A percentile compares a stretch with the other conserved stretches of the same genome.
Conservation (phyloP, 495 filamentous ascomycete species). For the Haplographium delicatum region DNA sequence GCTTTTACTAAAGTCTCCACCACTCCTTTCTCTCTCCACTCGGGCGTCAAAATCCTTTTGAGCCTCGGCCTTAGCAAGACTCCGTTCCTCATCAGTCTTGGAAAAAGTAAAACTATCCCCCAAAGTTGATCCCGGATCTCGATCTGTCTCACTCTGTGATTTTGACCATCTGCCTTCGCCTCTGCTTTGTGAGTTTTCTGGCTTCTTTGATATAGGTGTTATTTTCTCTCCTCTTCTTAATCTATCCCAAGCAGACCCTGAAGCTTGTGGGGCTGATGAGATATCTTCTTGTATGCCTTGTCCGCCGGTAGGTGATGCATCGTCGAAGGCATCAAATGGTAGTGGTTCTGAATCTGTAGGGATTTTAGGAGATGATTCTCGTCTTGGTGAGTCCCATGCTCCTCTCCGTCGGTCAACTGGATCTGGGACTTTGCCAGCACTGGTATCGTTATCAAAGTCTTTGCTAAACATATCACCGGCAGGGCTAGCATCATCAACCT, state of each 20-base stretch:
- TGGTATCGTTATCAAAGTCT: background rate
- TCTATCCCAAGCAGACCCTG: slow-evolving; percentile 23
- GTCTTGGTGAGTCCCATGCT: background rate
- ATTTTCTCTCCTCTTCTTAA: slow-evolving; percentile 14
- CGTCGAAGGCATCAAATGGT: slow-evolving; percentile 18
- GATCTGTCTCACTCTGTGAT: slow-evolving; percentile 3
- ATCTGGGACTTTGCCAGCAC: too few relatives aligned
- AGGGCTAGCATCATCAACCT: slow-evolving; percentile 26
- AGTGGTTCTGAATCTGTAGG: background rate
- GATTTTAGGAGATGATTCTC: background rate
- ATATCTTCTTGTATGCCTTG: slow-evolving; percentile 16
- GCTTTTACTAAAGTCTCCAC: slow-evolving; percentile 23
- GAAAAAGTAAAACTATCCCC: slow-evolving; percentile 36
- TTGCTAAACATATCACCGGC: slow-evolving; percentile 17
- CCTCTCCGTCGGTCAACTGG: background rate
- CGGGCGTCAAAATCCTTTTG: slow-evolving; percentile 48
- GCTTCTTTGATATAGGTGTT: background rate
- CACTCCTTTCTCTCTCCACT: slow-evolving; percentile 42
- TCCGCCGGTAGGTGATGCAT: slow-evolving; percentile 25
- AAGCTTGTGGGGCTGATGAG: background rate
- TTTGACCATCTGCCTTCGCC: slow-evolving; percentile 15
- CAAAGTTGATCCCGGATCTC: background rate
- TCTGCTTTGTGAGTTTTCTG: slow-evolving; percentile 1
- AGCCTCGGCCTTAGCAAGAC: slow-evolving; percentile 39
- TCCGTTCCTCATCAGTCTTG: slow-evolving; percentile 13